phyloP scores from a whole-genome alignment of 768 basidiomycete species.

The Dentipellis sp. region DNA sequence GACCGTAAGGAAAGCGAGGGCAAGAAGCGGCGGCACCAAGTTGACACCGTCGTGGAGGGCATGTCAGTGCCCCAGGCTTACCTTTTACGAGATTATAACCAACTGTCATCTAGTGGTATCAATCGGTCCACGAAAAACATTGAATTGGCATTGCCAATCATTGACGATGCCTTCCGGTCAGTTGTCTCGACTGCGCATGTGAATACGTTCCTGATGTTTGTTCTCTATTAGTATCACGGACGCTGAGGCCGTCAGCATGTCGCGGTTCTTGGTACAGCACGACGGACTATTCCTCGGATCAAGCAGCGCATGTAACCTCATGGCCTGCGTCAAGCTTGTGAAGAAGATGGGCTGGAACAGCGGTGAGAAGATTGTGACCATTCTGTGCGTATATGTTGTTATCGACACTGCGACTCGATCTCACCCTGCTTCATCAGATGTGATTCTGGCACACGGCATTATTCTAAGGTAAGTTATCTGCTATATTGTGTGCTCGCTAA shows the following conservation, averaged over 20 bases:
- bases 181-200: neutral
- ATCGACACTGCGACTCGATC: neutral
- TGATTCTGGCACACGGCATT: conserved; percentile 87
- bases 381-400: conserved; percentile 46
- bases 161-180: conserved; percentile 86
- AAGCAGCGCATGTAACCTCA: conserved; percentile 90
- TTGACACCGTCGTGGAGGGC: conserved; percentile 93
- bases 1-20: conserved; percentile 90
- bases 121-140: conserved; percentile 91
- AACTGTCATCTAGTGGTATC: conserved; percentile 54
- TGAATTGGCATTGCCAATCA: conserved; percentile 69
- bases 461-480: conserved; percentile 66
- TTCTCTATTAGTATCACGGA: conserved; percentile 67
- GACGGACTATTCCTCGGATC: conserved; percentile 96
- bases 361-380: conserved; percentile 73
- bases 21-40: conserved; percentile 85
- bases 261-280: conserved; percentile 79
- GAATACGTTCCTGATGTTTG: neutral
- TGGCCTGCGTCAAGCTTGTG: conserved; percentile 80
- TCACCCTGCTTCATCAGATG: conserved; percentile 39
- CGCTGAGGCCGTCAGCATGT: conserved; percentile 92
- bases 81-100: neutral
- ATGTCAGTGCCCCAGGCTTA: conserved; percentile 38
- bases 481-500: neutral
- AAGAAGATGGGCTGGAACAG: conserved; percentile 60